phyloP scores from a whole-genome alignment of 2,329 filamentous ascomycete species.

The Xylaria multiplex region DNA sequence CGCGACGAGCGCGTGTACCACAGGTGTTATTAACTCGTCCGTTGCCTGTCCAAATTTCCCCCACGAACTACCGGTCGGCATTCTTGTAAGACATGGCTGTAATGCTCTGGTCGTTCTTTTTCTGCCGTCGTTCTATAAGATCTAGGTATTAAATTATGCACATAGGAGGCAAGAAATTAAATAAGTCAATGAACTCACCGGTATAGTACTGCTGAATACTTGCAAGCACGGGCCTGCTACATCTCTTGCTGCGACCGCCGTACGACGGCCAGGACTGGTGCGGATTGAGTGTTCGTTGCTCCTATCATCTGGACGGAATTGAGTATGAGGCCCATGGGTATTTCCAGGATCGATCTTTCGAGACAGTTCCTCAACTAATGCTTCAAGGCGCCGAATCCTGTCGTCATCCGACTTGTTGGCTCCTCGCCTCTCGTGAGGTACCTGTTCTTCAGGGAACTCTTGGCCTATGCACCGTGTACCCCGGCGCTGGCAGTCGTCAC shows the following conservation, averaged over 20 bases:
- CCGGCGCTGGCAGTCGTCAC: constrained; percentile 30
- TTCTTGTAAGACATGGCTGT: constrained; percentile 13
- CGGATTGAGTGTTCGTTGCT: neutral
- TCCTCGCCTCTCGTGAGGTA: neutral
- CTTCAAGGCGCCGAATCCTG: constrained; percentile 31
- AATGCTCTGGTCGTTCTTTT: neutral
- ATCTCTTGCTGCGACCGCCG: neutral
- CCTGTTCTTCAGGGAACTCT: constrained; percentile 27
- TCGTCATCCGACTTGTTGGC: constrained; percentile 13
- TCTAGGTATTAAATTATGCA: neutral
- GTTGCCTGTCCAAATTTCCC: constrained; percentile 16
- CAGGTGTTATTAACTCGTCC: constrained; percentile 8
- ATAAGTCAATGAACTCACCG: constrained; percentile 4
- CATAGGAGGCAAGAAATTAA: neutral
- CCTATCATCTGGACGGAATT: neutral
- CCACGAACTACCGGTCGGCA: neutral
- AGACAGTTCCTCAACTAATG: constrained; percentile 23
- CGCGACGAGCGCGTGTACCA: constrained; percentile 29
- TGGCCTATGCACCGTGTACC: constrained; percentile 31
- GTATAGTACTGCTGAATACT: neutral
- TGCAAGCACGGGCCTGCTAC: neutral
- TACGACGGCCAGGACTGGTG: neutral
- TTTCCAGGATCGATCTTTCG: constrained; percentile 12
- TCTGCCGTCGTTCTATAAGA: constrained; percentile 4
- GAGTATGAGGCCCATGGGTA: neutral